These are phyloP conservation scores for Phytophthora chlamydospora DNA, from an alignment of 352 stramenopile genomes.

Conservation along the genomic window DNA sequence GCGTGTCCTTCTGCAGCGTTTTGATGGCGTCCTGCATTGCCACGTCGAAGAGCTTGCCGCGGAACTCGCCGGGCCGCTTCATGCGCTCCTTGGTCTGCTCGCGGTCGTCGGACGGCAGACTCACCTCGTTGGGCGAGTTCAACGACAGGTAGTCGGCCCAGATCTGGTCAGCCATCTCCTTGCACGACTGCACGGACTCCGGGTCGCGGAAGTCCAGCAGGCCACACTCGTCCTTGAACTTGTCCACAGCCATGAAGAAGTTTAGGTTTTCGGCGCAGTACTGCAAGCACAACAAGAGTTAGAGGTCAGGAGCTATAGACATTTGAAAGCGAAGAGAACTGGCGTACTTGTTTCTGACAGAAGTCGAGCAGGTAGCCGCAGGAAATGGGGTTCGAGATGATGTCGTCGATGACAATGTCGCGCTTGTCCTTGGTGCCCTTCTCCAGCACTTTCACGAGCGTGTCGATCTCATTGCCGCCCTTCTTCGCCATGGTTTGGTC, in stretches of 20 bases:
- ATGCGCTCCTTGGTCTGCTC: constrained; percentile 84
- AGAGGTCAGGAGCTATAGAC: background rate
- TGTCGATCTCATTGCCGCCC: constrained; percentile 71
- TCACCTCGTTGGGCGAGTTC: constrained; percentile 87
- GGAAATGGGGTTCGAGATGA: constrained; percentile 87
- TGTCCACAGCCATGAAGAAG: constrained; percentile 89
- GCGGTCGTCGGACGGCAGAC: constrained; percentile 77
- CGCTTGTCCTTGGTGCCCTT: constrained; percentile 75
- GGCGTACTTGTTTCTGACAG: constrained; percentile 83
- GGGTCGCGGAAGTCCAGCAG: constrained; percentile 81
- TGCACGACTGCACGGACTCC: constrained; percentile 81
- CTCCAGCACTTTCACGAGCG: constrained; percentile 69
- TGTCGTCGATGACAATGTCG: constrained; percentile 85
- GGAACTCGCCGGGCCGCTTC: constrained; percentile 79
- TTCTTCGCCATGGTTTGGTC: constrained; percentile 63
- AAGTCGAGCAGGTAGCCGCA: constrained; percentile 87
- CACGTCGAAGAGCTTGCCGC: constrained; percentile 83
- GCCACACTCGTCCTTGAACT: constrained; percentile 84
- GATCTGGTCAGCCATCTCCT: constrained; percentile 86
- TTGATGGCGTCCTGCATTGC: constrained; percentile 86
- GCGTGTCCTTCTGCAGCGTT: constrained; percentile 83
- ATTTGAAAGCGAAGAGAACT: background rate
- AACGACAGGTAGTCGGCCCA: constrained; percentile 84
- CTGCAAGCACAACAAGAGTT: constrained; percentile 26
- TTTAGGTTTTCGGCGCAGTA: constrained; percentile 88